Conservation (phyloP, 78 protist genomes). For the Dictyostelium capitatum region DNA sequence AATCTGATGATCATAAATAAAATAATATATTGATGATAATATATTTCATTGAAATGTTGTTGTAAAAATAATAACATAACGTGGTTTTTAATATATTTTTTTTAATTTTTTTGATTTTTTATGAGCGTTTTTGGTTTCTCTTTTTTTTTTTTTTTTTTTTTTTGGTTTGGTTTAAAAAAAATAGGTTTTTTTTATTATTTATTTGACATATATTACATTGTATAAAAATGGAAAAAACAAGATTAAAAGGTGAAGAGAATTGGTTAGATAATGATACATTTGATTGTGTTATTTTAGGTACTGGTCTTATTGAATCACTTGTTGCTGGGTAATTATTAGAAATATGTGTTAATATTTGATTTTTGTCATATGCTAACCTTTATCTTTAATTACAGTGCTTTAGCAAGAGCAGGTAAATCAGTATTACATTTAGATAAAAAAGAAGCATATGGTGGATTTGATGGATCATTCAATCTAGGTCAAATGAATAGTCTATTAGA, state of each 20-base stretch:
- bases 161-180: too few species aligned
- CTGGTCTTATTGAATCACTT: constrained; percentile 60
- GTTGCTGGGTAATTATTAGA: constrained; percentile 42
- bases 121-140: not conserved
- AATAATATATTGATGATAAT: not conserved
- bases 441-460: constrained; percentile 71
- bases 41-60: not conserved
- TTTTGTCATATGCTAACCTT: not conserved
- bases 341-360: not conserved
- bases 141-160: constrained; percentile 25
- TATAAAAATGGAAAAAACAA: not conserved
- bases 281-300: constrained; percentile 46
- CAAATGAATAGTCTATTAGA: not conserved
- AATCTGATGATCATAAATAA: constrained; percentile 2
- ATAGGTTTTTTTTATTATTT: not conserved
- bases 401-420: constrained; percentile 73
- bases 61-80: not conserved
- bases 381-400: constrained; percentile 32
- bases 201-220: not conserved
- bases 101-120: too few species aligned
- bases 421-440: constrained; percentile 87
- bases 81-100: not conserved
- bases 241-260: not conserved
- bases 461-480: constrained; percentile 57
- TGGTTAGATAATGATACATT: constrained; percentile 33